These are phyloP conservation scores for Paulownia fortunei DNA, from an alignment of 257 asterid genomes.

Conservation along the genomic window DNA sequence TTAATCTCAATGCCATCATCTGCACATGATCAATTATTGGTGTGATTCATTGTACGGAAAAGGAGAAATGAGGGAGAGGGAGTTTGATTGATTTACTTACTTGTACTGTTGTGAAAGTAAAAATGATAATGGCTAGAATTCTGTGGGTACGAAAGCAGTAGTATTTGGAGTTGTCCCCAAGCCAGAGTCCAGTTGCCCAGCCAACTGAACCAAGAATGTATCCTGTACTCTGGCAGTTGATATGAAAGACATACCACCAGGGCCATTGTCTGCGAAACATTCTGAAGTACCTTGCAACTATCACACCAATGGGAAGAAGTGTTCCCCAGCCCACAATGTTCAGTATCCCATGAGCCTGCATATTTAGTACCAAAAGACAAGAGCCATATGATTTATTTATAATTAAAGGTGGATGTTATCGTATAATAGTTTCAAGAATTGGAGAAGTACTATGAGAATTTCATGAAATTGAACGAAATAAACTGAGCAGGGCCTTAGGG, in stretches of 20 bases:
- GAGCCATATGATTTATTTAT: too few species aligned
- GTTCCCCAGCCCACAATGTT: conserved; percentile 76
- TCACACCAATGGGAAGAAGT: conserved; percentile 61
- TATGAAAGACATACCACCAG: conserved; percentile 41
- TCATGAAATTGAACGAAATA: too few species aligned
- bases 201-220: conserved; percentile 54
- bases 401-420: too few species aligned
- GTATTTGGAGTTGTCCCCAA: conserved; percentile 44
- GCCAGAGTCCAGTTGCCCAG: conserved; percentile 60
- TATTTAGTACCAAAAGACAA: too few species aligned
- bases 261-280: conserved; percentile 2
- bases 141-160: conserved; percentile 48
- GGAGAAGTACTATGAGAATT: background rate
- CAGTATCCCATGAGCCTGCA: conserved; percentile 69
- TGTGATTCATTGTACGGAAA: too few species aligned
- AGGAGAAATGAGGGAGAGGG: too few species aligned
- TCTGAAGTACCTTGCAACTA: conserved; percentile 55
- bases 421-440: too few species aligned
- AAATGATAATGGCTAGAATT: conserved; percentile 43
- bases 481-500: background rate
- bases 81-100: conserved; percentile 44
- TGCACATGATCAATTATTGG: conserved; percentile 26
- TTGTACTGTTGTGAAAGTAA: conserved; percentile 60
- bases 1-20: conserved; percentile 54
- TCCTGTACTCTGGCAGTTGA: conserved; percentile 49